Evolutionary conservation across 2,329 filamentous ascomycete species (phyloP).

Genomic region (Xylaria sp.): DNA sequence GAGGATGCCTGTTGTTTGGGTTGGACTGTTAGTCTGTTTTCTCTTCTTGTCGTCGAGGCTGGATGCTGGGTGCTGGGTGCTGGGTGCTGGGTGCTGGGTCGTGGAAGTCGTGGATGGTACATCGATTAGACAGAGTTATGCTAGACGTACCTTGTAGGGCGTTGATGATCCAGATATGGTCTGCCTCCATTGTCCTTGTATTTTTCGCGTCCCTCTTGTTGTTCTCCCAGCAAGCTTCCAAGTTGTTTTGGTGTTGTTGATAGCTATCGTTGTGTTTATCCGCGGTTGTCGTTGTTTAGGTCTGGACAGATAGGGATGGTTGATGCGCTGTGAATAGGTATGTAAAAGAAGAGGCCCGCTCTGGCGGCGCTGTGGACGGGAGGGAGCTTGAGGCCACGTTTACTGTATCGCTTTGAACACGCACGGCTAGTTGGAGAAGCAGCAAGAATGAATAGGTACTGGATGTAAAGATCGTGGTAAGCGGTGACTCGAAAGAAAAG

Average conservation of each 20-base stretch:
- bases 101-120: not conserved
- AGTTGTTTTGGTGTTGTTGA: not conserved
- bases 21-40: constrained; percentile 12
- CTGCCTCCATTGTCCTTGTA: constrained; percentile 37
- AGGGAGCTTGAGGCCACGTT: too few relatives aligned
- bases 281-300: not conserved
- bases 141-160: constrained; percentile 46
- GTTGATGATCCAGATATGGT: constrained; percentile 45
- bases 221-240: not conserved
- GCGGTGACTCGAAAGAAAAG: not conserved
- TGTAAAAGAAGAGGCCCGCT: not conserved
- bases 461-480: not conserved
- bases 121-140: not conserved
- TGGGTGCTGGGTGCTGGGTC: too few relatives aligned
- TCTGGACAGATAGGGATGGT: not conserved
- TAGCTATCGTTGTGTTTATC: not conserved
- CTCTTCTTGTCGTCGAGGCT: not conserved
- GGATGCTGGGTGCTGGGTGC: too few relatives aligned
- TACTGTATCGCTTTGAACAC: not conserved
- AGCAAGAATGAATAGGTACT: not conserved
- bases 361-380: too few relatives aligned
- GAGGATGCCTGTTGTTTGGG: constrained; percentile 51
- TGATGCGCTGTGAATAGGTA: not conserved
- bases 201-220: not conserved
- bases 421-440: not conserved